A percentile compares a stretch with the other conserved stretches of the same genome.
Conservation (phyloP, 495 filamentous ascomycete genomes). For the Neurospora hispaniola region DNA sequence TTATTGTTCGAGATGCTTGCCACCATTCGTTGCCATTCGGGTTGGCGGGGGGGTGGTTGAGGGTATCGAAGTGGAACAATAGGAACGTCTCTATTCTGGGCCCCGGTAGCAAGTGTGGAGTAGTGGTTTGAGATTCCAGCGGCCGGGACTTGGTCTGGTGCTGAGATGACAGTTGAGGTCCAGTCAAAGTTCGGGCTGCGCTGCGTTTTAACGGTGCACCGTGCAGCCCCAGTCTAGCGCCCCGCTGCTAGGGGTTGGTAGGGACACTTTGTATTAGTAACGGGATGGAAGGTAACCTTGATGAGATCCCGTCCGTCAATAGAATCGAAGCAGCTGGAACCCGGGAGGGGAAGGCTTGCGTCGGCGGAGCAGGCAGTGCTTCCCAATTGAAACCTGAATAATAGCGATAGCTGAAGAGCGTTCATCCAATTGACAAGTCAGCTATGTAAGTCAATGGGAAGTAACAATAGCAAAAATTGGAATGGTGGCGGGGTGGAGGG, state of each 20-base stretch:
- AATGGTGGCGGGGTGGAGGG: neutral
- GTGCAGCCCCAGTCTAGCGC: neutral
- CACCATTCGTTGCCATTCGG: neutral
- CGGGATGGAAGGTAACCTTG: neutral
- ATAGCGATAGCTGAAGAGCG: neutral
- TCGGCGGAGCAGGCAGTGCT: neutral
- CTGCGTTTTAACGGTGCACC: neutral
- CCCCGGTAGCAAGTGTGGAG: neutral
- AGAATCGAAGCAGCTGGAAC: neutral
- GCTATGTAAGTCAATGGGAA: neutral
- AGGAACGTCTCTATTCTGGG: neutral
- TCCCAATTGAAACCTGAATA: neutral
- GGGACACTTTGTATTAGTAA: neutral
- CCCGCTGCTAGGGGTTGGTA: neutral
- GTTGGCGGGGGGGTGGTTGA: neutral
- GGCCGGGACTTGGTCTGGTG: neutral
- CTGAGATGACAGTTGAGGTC: neutral
- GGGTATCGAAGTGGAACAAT: neutral
- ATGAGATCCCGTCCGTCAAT: neutral
- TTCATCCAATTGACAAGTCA: neutral
- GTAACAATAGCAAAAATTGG: neutral
- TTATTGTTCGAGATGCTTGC: neutral
- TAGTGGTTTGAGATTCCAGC: neutral
- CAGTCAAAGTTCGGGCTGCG: neutral
- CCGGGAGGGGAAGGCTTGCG: neutral